These are phyloP conservation scores for Solanum acaule DNA, from an alignment of 257 asterid species.

Conservation along the genomic window DNA sequence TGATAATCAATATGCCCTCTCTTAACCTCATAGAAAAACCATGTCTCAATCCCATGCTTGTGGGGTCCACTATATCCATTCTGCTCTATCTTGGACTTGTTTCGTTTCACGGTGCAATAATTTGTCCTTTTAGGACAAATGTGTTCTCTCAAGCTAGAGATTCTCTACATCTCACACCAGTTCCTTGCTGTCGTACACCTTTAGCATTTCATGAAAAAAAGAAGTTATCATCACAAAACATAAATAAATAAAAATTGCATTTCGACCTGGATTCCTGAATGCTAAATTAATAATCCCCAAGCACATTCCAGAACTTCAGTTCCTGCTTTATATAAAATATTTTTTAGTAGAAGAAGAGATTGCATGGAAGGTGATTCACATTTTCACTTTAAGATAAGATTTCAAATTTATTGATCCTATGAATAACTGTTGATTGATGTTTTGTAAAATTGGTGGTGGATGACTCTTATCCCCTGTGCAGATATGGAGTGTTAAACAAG, in stretches of 20 bases:
- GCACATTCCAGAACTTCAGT: not conserved
- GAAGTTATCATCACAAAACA: not conserved
- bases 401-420: not conserved
- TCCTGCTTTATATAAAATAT: not conserved
- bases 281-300: not conserved
- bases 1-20: not conserved
- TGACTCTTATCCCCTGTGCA: conserved; percentile 30
- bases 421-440: not conserved
- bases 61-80: not conserved
- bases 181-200: not conserved
- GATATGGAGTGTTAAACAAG: conserved; percentile 92
- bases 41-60: not conserved
- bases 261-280: not conserved
- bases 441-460: conserved; percentile 7
- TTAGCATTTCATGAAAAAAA: not conserved
- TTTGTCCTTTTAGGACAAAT: not conserved
- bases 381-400: not conserved
- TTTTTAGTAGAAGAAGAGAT: not conserved
- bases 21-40: not conserved
- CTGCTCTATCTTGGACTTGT: not conserved
- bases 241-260: not conserved
- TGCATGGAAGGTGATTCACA: not conserved
- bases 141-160: not conserved
- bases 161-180: not conserved
- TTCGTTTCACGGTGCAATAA: not conserved